Base-by-base conservation (phyloP, 1,284 basidiomycete species). In the Inonotus obliquus region DNA sequence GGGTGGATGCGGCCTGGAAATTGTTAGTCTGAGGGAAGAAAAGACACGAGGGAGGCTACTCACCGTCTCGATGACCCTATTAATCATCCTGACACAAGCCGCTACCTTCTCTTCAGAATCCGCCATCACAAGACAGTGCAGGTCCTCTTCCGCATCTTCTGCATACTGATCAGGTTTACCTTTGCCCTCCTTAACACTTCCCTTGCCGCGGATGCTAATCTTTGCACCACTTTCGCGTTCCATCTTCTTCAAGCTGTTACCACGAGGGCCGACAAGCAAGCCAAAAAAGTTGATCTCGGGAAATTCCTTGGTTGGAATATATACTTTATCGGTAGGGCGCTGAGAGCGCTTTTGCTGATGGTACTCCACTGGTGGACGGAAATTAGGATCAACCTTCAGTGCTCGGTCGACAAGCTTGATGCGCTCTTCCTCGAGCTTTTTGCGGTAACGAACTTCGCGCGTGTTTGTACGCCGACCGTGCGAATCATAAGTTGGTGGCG, bases 241-340 rank as follows among this genome's bases (percentile, higher is more conserved):
- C 97, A 99, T 99, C 75, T 94, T 96, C 82, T 99, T 99, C 79
- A 99, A 78, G 76, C 94, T 96, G 74, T 99, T 99, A 54, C 97
- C 97, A 70, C 97, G 91, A 69, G 97, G 97, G 45, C 97, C 97
- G 65, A 99, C 96, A 63, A 99, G 85, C 63, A 99, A 81, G 69
- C 97, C 97, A 70, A 99, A 99, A 76, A 99, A 99, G 76, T 99
- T 99, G 81, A 99, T 99, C 76, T 99, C 96, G 4, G 97, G 97
- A 71, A 99, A 99, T 77, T 99, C 97, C 74, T 99, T 98, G 71
- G 98, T 94, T 29, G 97, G 97, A 65, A 99, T 96, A 73, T 98
- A 99, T 62, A 99, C 96, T 76, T 99, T 99, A 65, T 99, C 97
- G 53, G 90, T 91, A 14, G 95, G 94, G 55, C 94, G 86, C 63